Conservation (phyloP, 2,329 filamentous ascomycete species). For the Alternaria dauci region DNA sequence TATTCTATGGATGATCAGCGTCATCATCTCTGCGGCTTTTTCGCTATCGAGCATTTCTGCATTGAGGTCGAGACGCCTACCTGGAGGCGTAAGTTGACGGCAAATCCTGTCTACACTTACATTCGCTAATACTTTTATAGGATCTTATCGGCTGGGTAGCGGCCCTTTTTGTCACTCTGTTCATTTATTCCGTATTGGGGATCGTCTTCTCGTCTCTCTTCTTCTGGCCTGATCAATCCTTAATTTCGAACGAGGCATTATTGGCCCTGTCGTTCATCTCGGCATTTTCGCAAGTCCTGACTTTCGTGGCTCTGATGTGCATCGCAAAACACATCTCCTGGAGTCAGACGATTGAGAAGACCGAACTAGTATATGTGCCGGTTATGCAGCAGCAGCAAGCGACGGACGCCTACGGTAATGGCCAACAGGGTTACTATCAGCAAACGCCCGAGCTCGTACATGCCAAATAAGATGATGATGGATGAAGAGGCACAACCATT, state of each 20-base stretch:
- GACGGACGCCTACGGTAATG: slow-evolving; percentile 19
- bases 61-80: slow-evolving; percentile 23
- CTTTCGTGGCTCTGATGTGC: slow-evolving; percentile 30
- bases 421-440: slow-evolving; percentile 27
- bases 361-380: neutral
- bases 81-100: slow-evolving; percentile 29
- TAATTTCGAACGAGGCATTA: neutral
- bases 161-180: slow-evolving; percentile 27
- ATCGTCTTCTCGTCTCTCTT: slow-evolving; percentile 15
- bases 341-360: neutral
- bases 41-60: slow-evolving; percentile 22
- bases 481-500: neutral
- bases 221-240: neutral
- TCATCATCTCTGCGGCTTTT: slow-evolving; percentile 24
- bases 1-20: slow-evolving; percentile 30
- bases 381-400: slow-evolving; percentile 15
- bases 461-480: neutral
- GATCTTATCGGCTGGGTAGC: slow-evolving; percentile 26
- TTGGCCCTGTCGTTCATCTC: slow-evolving; percentile 23
- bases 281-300: slow-evolving; percentile 26
- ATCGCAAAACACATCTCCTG: slow-evolving; percentile 32
- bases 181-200: slow-evolving; percentile 28
- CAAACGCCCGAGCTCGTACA: slow-evolving; percentile 18
- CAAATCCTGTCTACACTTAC: neutral
- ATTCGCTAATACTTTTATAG: slow-evolving; percentile 17